Evolutionary conservation across 202 grass and related monocot genomes (phyloP).

Genomic region (Brachypodium distachyon): DNA sequence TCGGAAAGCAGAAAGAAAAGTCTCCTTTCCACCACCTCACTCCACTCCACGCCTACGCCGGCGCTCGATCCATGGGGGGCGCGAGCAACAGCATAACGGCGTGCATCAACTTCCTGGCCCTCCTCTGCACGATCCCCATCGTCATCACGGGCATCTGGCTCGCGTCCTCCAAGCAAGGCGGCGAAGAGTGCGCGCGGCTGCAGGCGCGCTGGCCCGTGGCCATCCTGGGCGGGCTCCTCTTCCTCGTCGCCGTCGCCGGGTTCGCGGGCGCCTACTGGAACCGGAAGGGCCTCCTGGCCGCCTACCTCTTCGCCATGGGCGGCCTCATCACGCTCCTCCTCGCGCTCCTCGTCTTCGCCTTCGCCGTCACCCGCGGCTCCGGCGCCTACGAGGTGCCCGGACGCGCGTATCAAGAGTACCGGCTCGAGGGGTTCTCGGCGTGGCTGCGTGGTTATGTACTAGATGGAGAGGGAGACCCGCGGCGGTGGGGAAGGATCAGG

Average conservation of each 20-base stretch:
- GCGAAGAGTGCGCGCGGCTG: constrained; percentile 49
- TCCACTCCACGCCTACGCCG: background rate
- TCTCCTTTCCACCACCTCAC: background rate
- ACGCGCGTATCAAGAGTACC: constrained; percentile 59
- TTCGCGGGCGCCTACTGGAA: constrained; percentile 63
- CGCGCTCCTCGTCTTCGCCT: constrained; percentile 58
- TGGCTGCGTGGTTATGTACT: constrained; percentile 53
- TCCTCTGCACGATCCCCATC: constrained; percentile 67
- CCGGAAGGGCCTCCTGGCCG: constrained; percentile 58
- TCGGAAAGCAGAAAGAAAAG: background rate
- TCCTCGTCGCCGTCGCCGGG: constrained; percentile 46
- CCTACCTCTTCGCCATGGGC: constrained; percentile 85
- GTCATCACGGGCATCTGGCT: constrained; percentile 67
- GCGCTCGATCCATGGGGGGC: no score
- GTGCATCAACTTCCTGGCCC: constrained; percentile 58
- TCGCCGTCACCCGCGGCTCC: constrained; percentile 38
- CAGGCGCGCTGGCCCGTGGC: constrained; percentile 58
- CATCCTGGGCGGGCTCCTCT: constrained; percentile 47
- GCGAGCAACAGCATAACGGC: constrained; percentile 88
- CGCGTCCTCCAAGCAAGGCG: constrained; percentile 43
- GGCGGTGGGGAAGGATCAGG: constrained; percentile 39
- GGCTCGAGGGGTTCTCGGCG: constrained; percentile 50
- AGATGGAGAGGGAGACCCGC: background rate
- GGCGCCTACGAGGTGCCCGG: constrained; percentile 30
- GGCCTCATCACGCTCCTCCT: constrained; percentile 54